Base-by-base conservation (phyloP, 2,329 filamentous ascomycete genomes). In the Atkinsonella hypoxylon region DNA sequence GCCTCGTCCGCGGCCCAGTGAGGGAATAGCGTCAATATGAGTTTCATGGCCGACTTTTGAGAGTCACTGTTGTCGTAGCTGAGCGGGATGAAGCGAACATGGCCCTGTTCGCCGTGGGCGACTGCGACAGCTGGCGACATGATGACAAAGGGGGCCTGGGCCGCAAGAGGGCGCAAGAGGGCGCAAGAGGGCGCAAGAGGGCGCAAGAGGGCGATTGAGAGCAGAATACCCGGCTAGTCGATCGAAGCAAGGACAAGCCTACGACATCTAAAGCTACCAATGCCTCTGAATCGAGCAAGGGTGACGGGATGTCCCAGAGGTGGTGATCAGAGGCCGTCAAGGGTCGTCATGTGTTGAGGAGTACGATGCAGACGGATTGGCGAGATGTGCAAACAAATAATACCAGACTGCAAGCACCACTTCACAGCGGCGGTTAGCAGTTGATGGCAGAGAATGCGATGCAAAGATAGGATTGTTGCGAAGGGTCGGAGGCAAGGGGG, bases 1-100 rank as follows among this genome's bases (percentile, higher is more conserved):
- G 87, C 85, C 56, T 83, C 81, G 36, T 78, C 73, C 45, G 78
- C 76, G 58, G 82, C 77, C 93, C 93, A 98, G 60, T 94, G 82
- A 11, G 90, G 90, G 53, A 84, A 79, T 54, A 96, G 75, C 30
- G 87, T 79, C 58, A 89, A 74, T 61, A 96, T 83, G 56, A 98
- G 80, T 56, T 79, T 78, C 54, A 87, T 75, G 49, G 90, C 91
- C 18, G 91, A 94, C 52, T 79, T 75, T 56, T 91, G 79, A 31
- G 87, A 85, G 64, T 94, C 82, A 58, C 79, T 72, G 66, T 81
- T 81, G 67, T 87, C 83, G 75, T 95, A 96, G 58, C 77, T 78
- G 55, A 91, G 76, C 50, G 88, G 79, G 52, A 97, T 86, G 70
- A 77, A 76, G 59, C 71, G 78, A 52, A 83, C 71, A 55, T 73